These are phyloP conservation scores for Ambrosia hybrid DNA, from an alignment of 140 eudicot species.

Conservation along the genomic window DNA sequence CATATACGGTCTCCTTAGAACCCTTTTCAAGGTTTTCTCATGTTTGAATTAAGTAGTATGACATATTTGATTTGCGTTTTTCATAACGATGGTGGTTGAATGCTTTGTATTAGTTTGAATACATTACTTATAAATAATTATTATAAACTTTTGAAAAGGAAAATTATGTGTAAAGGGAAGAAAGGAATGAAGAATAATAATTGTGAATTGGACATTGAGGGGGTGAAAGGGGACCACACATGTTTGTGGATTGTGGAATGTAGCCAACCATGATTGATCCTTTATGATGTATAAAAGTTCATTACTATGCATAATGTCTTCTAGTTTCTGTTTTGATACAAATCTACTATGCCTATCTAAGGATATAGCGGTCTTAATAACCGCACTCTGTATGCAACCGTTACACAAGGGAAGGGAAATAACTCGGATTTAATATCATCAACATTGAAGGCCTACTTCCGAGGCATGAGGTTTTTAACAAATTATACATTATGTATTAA, in stretches of 20 bases:
- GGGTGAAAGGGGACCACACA: constrained; percentile 36
- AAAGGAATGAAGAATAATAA: constrained; percentile 30
- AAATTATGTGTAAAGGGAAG: constrained; percentile 34
- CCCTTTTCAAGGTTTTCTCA: not conserved
- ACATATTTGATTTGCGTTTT: constrained; percentile 1
- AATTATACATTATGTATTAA: constrained; percentile 10
- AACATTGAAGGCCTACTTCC: not conserved
- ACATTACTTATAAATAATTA: constrained; percentile 7
- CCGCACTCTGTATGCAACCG: not conserved
- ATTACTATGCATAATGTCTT: constrained; percentile 32
- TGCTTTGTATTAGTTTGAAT: constrained; percentile 18
- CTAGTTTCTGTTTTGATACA: constrained; percentile 24
- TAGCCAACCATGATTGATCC: constrained; percentile 42
- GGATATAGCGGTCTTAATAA: not conserved
- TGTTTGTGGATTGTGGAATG: constrained; percentile 37
- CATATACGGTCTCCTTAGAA: not conserved
- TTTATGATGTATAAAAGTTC: constrained; percentile 26
- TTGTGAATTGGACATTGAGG: constrained; percentile 28
- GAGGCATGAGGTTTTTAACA: not conserved
- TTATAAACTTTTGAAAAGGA: constrained; percentile 10
- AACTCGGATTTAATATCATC: not conserved
- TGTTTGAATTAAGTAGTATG: not conserved
- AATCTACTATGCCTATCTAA: not conserved
- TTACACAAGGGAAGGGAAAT: not conserved
- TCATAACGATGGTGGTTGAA: not conserved